Evolutionary conservation across 768 basidiomycete species (phyloP).

Genomic region (Coprinellus micaceus): DNA sequence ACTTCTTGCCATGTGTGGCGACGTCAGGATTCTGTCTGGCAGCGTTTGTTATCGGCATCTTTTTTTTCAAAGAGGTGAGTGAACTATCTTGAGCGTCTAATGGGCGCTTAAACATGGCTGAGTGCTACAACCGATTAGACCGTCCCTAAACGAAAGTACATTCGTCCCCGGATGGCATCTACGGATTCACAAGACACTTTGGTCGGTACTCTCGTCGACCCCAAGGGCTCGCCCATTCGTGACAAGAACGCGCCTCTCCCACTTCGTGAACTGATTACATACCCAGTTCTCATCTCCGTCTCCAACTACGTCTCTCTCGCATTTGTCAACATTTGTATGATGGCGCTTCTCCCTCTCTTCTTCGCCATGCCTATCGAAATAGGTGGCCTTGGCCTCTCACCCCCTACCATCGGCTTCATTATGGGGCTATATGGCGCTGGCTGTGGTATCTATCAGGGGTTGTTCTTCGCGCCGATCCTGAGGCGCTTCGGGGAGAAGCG

Average conservation of each 20-base stretch:
- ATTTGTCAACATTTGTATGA: slow-evolving; percentile 52
- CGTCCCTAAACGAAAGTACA: slow-evolving; percentile 17
- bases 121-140: slow-evolving; percentile 22
- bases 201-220: slow-evolving; percentile 2
- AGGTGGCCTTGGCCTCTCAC: slow-evolving; percentile 63
- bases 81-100: background rate
- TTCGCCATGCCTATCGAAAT: slow-evolving; percentile 61
- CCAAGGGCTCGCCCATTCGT: slow-evolving; percentile 7
- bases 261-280: slow-evolving; percentile 41
- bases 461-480: slow-evolving; percentile 40
- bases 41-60: slow-evolving; percentile 29
- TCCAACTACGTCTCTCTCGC: slow-evolving; percentile 67
- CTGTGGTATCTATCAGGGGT: slow-evolving; percentile 38
- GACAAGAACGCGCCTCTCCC: slow-evolving; percentile 30
- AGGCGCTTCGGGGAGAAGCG: slow-evolving; percentile 39
- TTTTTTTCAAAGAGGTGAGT: slow-evolving; percentile 44
- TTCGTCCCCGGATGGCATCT: slow-evolving; percentile 9
- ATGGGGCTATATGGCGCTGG: slow-evolving; percentile 37
- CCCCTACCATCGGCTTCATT: slow-evolving; percentile 61
- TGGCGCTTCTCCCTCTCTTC: slow-evolving; percentile 64
- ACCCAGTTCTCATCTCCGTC: slow-evolving; percentile 61
- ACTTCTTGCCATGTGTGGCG: slow-evolving; percentile 65
- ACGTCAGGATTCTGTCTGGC: slow-evolving; percentile 33
- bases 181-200: slow-evolving; percentile 15
- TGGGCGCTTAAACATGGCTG: background rate